phyloP scores from a whole-genome alignment of 2,329 filamentous ascomycete species.

The Alternaria brassicicola region DNA sequence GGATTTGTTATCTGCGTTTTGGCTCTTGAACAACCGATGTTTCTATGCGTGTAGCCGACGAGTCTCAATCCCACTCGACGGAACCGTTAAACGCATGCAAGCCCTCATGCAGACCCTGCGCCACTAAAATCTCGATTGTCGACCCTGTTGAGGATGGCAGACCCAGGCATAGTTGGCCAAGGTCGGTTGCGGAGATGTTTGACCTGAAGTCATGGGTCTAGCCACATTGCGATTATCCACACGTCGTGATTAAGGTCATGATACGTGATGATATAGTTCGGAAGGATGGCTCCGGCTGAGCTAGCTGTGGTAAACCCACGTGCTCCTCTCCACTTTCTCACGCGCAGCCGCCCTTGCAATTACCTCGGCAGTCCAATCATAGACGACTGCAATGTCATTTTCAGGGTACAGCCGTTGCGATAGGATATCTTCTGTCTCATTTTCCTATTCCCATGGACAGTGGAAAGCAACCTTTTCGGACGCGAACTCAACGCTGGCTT shows the following conservation, averaged over 20 bases:
- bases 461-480: background rate
- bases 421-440: background rate
- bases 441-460: background rate
- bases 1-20: constrained; percentile 9
- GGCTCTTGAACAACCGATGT: background rate
- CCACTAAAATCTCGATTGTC: background rate
- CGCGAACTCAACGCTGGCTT: background rate
- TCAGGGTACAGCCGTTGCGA: background rate
- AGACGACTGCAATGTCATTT: background rate
- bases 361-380: background rate
- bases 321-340: background rate
- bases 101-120: constrained; percentile 1
- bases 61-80: background rate
- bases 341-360: background rate
- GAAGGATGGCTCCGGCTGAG: constrained; percentile 2
- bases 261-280: background rate
- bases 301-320: background rate
- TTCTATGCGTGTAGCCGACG: background rate
- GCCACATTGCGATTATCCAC: constrained; percentile 5
- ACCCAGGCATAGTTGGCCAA: background rate
- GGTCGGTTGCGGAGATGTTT: background rate
- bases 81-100: background rate
- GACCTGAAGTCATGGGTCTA: background rate
- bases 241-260: background rate
- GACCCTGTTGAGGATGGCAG: background rate